Percentiles rank a stretch among this genome's conserved stretches.
Conservation (phyloP, 768 basidiomycete species). For the Leccinum incarnatum region DNA sequence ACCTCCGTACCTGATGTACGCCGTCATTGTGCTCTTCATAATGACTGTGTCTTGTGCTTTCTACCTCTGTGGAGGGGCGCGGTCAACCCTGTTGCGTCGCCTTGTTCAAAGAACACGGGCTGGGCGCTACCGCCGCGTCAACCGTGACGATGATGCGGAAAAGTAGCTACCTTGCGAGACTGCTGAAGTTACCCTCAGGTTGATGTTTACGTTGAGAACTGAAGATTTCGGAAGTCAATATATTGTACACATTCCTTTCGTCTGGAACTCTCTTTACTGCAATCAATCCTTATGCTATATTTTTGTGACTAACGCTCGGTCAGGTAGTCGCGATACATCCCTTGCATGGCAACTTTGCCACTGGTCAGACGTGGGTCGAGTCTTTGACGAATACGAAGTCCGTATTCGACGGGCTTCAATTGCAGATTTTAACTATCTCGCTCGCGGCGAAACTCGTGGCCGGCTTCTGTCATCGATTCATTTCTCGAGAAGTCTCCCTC, state of each 20-base stretch:
- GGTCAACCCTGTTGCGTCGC: conserved; percentile 33
- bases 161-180: conserved; percentile 34
- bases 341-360: not conserved
- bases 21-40: conserved; percentile 34
- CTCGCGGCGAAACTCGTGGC: not conserved
- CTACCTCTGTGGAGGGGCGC: conserved; percentile 48
- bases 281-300: not conserved
- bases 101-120: conserved; percentile 36
- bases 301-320: not conserved
- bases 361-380: not conserved
- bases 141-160: conserved; percentile 48
- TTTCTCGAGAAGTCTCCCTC: not conserved
- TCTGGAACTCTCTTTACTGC: not conserved
- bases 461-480: not conserved
- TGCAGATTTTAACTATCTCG: not conserved
- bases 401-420: not conserved
- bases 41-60: conserved; percentile 43
- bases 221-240: not conserved
- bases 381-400: not conserved
- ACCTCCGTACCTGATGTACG: conserved; percentile 18
- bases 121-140: conserved; percentile 45
- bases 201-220: not conserved
- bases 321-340: not conserved
- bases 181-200: not conserved
- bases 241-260: not conserved